These are phyloP conservation scores for Blumeria hordei DNA, from an alignment of 2,329 filamentous ascomycete genomes.

Conservation along the genomic window DNA sequence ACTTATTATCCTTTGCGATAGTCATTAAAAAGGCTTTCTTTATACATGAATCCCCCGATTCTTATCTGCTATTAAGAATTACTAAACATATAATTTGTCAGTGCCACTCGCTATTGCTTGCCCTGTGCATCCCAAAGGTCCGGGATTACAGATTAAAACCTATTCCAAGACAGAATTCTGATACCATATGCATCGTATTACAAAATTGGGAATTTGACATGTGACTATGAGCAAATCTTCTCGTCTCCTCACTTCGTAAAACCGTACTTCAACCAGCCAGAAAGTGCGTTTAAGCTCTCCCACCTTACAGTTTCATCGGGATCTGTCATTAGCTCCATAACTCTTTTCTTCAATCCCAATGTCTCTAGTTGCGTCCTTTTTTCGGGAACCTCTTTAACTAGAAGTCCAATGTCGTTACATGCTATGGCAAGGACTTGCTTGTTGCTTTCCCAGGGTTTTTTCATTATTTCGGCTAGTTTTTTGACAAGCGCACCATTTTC, in stretches of 20 bases:
- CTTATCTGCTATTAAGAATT: too few species aligned
- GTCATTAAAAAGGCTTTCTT: too few species aligned
- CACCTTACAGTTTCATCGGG: slow-evolving; percentile 45
- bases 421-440: slow-evolving; percentile 52
- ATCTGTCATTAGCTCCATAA: slow-evolving; percentile 52
- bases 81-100: too few species aligned
- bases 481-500: slow-evolving; percentile 38
- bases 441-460: slow-evolving; percentile 42
- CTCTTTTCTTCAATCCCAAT: slow-evolving; percentile 39
- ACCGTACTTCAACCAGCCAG: slow-evolving; percentile 51
- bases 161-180: neutral
- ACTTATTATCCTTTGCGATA: too few species aligned
- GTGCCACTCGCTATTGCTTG: too few species aligned
- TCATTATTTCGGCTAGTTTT: slow-evolving; percentile 42
- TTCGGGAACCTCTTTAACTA: slow-evolving; percentile 49
- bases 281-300: slow-evolving; percentile 50
- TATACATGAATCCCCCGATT: too few species aligned
- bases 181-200: neutral
- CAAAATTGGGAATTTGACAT: neutral
- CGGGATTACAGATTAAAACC: too few species aligned
- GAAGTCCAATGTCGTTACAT: slow-evolving; percentile 45
- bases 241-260: slow-evolving; percentile 21
- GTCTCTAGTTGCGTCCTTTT: slow-evolving; percentile 40
- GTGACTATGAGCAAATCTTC: neutral
- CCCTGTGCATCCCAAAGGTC: too few species aligned